phyloP scores from a whole-genome alignment of 495 filamentous ascomycete species.

The Sphaerosporella brunnea region DNA sequence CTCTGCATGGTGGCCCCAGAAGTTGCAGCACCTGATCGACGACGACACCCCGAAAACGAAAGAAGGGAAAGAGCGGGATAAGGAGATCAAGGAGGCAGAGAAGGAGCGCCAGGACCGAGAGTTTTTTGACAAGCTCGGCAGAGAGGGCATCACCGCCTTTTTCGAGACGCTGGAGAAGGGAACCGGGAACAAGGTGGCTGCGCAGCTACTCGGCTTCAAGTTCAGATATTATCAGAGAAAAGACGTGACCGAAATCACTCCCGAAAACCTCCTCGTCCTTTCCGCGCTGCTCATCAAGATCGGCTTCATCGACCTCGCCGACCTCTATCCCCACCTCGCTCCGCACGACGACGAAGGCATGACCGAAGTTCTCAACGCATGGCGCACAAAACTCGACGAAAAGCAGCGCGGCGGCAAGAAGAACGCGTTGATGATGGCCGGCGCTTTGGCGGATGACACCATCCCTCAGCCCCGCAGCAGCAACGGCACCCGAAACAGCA shows the following conservation, averaged over 20 bases:
- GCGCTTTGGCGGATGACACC: constrained; percentile 71
- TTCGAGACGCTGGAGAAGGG: constrained; percentile 43
- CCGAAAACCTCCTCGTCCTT: constrained; percentile 80
- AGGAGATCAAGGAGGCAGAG: constrained; percentile 30
- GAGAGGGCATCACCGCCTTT: constrained; percentile 62
- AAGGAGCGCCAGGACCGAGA: constrained; percentile 41
- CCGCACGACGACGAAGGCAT: constrained; percentile 60
- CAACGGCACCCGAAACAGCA: constrained; percentile 1
- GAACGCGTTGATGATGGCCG: constrained; percentile 84
- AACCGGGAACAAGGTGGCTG: constrained; percentile 68
- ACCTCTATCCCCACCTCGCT: constrained; percentile 86
- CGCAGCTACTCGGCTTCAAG: constrained; percentile 93
- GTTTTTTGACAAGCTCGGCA: constrained; percentile 69
- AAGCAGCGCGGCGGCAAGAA: constrained; percentile 48
- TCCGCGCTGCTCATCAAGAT: constrained; percentile 87
- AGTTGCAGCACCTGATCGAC: constrained; percentile 24
- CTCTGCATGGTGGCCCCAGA: constrained; percentile 94
- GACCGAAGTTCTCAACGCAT: constrained; percentile 45
- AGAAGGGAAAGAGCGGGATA: constrained; percentile 35
- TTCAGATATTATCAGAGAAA: constrained; percentile 77
- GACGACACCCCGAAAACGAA: constrained; percentile 28
- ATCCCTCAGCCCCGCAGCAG: constrained; percentile 31
- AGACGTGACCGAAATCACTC: constrained; percentile 46
- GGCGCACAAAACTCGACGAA: constrained; percentile 62
- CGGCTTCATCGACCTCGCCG: constrained; percentile 86